These are phyloP conservation scores for Aspergillus haitiensis DNA, from an alignment of 495 filamentous ascomycete species.

Conservation along the genomic window DNA sequence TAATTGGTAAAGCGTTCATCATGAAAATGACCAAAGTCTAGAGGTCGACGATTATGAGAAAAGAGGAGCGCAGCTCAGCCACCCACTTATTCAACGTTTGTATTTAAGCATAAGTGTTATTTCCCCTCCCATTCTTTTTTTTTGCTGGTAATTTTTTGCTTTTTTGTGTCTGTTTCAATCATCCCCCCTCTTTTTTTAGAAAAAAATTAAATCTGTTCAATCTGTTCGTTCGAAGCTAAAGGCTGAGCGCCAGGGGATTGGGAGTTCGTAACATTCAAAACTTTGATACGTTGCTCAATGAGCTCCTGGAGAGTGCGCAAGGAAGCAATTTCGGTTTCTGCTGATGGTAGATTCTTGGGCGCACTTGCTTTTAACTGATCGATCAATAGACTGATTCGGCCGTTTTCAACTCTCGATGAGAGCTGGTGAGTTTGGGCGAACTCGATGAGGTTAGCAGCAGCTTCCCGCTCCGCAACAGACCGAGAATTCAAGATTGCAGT, in stretches of 20 bases:
- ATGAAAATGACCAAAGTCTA: not conserved
- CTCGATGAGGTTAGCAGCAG: constrained; percentile 30
- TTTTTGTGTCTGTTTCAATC: too few relatives aligned
- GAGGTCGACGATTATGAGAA: not conserved
- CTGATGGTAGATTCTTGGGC: constrained; percentile 22
- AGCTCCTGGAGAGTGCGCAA: constrained; percentile 30
- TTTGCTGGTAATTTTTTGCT: not conserved
- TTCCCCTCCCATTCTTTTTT: not conserved
- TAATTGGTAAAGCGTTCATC: constrained; percentile 1
- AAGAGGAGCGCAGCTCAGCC: not conserved
- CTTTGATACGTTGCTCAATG: constrained; percentile 31
- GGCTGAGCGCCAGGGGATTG: not conserved
- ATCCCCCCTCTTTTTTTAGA: too few relatives aligned
- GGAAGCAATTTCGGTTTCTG: constrained; percentile 31
- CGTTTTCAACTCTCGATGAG: constrained; percentile 8
- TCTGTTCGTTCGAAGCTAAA: not conserved
- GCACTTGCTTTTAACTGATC: constrained; percentile 33
- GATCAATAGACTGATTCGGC: constrained; percentile 29
- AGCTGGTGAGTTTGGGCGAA: constrained; percentile 27
- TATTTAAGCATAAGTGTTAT: not conserved
- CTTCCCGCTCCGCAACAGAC: constrained; percentile 32
- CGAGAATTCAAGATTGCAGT: constrained; percentile 28
- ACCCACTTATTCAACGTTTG: not conserved
- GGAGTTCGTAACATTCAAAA: constrained; percentile 8
- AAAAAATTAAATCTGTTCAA: not conserved